Conservation (phyloP, 2,329 filamentous ascomycete species). For the Nemania sp. region DNA sequence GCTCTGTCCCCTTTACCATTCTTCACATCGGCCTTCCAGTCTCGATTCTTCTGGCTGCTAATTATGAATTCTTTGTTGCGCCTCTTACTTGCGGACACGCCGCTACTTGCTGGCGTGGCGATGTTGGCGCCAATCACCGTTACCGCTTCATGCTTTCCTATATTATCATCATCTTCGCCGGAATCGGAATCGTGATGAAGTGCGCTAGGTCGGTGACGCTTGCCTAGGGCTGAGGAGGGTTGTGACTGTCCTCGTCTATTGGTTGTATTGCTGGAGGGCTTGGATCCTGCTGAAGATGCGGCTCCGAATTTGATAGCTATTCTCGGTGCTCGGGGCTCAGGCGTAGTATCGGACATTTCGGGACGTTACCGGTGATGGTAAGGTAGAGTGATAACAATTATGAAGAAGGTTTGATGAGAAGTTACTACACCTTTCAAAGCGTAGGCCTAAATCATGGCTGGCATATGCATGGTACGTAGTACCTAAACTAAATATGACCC, state of each 20-base stretch:
- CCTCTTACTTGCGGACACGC: constrained; percentile 33
- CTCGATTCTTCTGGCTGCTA: constrained; percentile 49
- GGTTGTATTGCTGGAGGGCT: constrained; percentile 45
- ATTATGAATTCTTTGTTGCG: constrained; percentile 45
- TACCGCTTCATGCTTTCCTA: constrained; percentile 49
- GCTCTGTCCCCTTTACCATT: constrained; percentile 39
- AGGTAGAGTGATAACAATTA: not conserved
- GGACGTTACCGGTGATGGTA: constrained; percentile 11
- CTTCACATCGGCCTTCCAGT: constrained; percentile 52
- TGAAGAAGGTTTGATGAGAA: not conserved
- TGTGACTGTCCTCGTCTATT: constrained; percentile 47
- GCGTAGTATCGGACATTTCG: constrained; percentile 55
- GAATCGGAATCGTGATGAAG: constrained; percentile 59
- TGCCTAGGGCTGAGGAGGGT: constrained; percentile 61
- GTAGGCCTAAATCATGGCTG: no score
- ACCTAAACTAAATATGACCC: no score
- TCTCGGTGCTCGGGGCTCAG: constrained; percentile 51
- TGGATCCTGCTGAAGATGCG: constrained; percentile 47
- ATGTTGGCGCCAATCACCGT: constrained; percentile 50
- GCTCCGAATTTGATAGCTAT: constrained; percentile 64
- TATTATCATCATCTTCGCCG: constrained; percentile 52
- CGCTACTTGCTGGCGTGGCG: constrained; percentile 38
- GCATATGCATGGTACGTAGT: no score
- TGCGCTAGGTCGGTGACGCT: constrained; percentile 59
- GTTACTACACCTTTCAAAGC: no score